Percentiles rank a stretch among this genome's conserved stretches.
Evolutionary conservation across 768 basidiomycete species (phyloP).

Genomic region (Mycena leptocephala): DNA sequence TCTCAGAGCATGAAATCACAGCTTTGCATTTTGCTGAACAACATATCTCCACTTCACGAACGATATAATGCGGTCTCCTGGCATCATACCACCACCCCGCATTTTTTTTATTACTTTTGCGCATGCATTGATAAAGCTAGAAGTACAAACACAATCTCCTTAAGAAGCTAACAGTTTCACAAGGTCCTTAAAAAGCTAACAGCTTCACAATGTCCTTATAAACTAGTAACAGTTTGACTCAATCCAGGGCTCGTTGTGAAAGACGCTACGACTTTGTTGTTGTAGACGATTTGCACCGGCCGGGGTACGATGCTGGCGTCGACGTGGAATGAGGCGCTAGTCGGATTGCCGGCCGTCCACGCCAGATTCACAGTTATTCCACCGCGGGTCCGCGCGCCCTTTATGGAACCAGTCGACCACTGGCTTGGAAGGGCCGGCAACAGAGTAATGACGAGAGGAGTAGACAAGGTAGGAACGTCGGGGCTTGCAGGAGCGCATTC

Average conservation of each 20-base stretch:
- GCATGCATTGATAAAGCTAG: too few species aligned
- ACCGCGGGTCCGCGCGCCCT: conserved; percentile 75
- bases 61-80: neutral
- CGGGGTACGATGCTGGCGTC: conserved; percentile 52
- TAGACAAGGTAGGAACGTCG: conserved; percentile 67
- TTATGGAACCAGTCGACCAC: conserved; percentile 77
- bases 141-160: too few species aligned
- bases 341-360: conserved; percentile 63
- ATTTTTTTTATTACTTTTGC: neutral
- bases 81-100: neutral
- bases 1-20: too few species aligned
- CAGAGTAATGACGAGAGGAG: conserved; percentile 71
- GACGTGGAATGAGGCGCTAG: conserved; percentile 52
- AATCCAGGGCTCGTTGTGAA: conserved; percentile 49
- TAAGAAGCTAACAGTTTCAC: too few species aligned
- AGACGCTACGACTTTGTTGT: conserved; percentile 49
- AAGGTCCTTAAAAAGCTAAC: neutral
- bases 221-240: conserved; percentile 42
- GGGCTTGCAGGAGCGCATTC: conserved; percentile 80
- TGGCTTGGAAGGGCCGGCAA: conserved; percentile 76
- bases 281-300: conserved; percentile 58
- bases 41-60: too few species aligned
- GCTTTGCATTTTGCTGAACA: too few species aligned
- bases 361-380: conserved; percentile 70
- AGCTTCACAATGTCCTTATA: neutral